phyloP scores from a whole-genome alignment of 495 filamentous ascomycete genomes.

The Penicillium herquei region DNA sequence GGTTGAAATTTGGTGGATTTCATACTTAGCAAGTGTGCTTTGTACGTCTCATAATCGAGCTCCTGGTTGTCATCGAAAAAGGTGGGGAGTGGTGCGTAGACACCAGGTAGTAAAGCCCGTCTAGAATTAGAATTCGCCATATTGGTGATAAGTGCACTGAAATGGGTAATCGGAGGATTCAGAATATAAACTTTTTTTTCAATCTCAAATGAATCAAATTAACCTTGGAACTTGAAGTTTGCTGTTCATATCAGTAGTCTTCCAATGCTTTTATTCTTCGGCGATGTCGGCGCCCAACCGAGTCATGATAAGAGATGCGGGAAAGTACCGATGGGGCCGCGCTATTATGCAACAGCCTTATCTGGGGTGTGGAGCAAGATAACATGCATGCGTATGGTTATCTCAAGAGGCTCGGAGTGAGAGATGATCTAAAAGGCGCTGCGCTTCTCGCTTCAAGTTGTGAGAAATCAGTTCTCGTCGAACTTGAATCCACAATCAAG shows the following conservation, averaged over 20 bases:
- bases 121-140: conserved; percentile 2
- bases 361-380: background rate
- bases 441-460: no score
- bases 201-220: no score
- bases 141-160: no score
- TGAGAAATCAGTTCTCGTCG: no score
- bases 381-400: background rate
- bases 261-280: conserved; percentile 10
- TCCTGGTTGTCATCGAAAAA: conserved; percentile 24
- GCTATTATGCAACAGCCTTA: background rate
- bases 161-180: no score
- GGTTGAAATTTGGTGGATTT: no score
- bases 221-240: no score
- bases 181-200: no score
- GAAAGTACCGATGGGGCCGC: conserved; percentile 13
- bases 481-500: no score
- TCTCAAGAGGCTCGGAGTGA: background rate
- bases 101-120: conserved; percentile 17
- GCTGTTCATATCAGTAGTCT: background rate
- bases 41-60: conserved; percentile 21
- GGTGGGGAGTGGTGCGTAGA: conserved; percentile 20
- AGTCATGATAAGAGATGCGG: conserved; percentile 8
- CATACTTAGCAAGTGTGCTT: conserved; percentile 18
- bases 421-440: no score
- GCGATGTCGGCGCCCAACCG: conserved; percentile 11